phyloP scores from a whole-genome alignment of 2,329 filamentous ascomycete species.

The Knufia fluminis region DNA sequence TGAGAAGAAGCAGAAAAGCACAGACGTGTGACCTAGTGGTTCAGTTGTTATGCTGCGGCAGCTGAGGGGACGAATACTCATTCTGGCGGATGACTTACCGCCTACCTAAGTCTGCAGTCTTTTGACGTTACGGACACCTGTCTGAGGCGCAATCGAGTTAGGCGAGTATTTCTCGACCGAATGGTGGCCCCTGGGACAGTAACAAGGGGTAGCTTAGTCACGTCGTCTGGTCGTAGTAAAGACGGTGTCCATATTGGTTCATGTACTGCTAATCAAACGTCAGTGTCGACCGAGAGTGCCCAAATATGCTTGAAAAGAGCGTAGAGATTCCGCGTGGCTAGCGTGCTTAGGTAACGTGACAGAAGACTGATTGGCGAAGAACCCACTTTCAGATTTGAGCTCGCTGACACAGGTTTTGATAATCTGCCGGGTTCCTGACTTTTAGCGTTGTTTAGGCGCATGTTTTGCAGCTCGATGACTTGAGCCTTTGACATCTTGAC shows the following conservation, averaged over 20 bases:
- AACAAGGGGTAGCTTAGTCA: neutral
- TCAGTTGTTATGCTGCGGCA: too few species aligned
- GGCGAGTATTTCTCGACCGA: neutral
- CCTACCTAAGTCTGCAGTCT: neutral
- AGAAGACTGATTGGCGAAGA: neutral
- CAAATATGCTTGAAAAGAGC: too few species aligned
- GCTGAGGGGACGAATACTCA: too few species aligned
- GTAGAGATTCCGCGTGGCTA: neutral
- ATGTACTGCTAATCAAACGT: too few species aligned
- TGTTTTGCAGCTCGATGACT: neutral
- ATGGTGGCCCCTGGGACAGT: neutral
- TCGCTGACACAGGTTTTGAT: constrained; percentile 6
- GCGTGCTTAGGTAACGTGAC: too few species aligned
- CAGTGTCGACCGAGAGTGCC: too few species aligned
- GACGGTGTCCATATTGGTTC: neutral
- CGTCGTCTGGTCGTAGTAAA: neutral
- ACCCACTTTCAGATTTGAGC: constrained; percentile 4
- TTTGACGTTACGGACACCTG: neutral
- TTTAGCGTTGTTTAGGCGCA: neutral
- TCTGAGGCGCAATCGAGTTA: neutral
- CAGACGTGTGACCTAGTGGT: too few species aligned
- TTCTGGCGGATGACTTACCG: too few species aligned
- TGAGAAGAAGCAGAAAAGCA: too few species aligned
- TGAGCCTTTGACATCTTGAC: neutral
- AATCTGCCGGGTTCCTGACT: neutral